Conservation (phyloP, 2,329 filamentous ascomycete genomes). For the Arthrobotrys musiformis region DNA sequence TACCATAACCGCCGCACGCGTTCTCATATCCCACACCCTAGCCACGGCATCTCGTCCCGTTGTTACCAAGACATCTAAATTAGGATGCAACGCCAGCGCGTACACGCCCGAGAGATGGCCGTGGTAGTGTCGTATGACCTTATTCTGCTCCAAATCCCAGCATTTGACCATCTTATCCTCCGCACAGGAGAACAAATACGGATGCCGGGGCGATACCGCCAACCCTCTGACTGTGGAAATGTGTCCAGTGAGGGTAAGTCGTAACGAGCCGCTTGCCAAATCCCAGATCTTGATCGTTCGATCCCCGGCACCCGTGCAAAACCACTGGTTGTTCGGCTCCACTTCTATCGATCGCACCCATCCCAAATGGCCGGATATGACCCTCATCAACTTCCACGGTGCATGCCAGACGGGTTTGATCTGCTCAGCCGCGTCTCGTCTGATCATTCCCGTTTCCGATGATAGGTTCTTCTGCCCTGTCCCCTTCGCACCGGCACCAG, state of each 20-base stretch:
- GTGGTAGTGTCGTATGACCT: constrained; percentile 97
- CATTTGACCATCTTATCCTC: constrained; percentile 99
- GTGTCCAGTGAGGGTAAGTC: constrained; percentile 89
- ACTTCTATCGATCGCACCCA: constrained; percentile 92
- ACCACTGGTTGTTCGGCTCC: constrained; percentile 97
- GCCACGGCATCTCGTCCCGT: constrained; percentile 94
- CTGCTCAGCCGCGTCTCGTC: constrained; percentile 67
- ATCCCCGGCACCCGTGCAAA: constrained; percentile 93
- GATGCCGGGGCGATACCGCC: constrained; percentile 90
- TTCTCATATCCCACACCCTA: constrained; percentile 98
- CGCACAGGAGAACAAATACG: constrained; percentile 96
- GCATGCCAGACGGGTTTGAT: constrained; percentile 93
- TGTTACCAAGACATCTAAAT: constrained; percentile 91
- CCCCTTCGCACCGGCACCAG: constrained; percentile 41
- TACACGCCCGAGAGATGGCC: constrained; percentile 97
- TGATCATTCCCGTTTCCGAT: constrained; percentile 56
- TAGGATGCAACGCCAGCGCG: constrained; percentile 90
- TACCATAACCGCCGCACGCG: constrained; percentile 93
- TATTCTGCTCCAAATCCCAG: constrained; percentile 99
- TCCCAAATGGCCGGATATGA: constrained; percentile 94
- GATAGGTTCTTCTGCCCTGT: constrained; percentile 57
- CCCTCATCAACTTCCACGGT: constrained; percentile 97
- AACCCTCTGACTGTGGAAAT: constrained; percentile 93
- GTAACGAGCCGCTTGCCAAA: constrained; percentile 83
- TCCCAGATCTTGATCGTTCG: constrained; percentile 99